Evolutionary conservation across 2,329 filamentous ascomycete genomes (phyloP).

Genomic region (Xylariaceae sp.): DNA sequence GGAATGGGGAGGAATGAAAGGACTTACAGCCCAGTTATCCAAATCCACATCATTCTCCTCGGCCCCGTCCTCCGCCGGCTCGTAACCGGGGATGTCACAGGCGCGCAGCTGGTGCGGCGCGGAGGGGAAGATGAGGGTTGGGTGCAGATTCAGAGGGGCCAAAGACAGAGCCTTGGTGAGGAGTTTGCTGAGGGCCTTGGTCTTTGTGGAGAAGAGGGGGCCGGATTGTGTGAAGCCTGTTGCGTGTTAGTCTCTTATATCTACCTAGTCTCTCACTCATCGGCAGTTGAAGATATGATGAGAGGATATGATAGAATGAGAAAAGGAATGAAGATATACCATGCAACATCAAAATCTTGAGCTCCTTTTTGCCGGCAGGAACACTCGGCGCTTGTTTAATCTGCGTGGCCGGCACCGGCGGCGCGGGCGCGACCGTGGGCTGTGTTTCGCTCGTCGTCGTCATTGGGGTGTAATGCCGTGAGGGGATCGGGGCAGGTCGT

Average conservation of each 20-base stretch:
- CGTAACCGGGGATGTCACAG: constrained; percentile 65
- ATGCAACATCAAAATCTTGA: constrained; percentile 74
- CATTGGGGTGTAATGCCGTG: constrained; percentile 16
- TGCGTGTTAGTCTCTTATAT: neutral
- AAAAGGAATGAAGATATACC: constrained; percentile 38
- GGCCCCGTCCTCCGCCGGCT: constrained; percentile 36
- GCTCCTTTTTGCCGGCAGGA: constrained; percentile 40
- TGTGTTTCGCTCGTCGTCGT: constrained; percentile 20
- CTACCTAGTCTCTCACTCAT: neutral
- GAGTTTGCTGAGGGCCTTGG: constrained; percentile 76
- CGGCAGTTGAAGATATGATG: neutral
- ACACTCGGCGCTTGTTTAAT: constrained; percentile 30
- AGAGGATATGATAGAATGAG: neutral
- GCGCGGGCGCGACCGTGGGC: neutral
- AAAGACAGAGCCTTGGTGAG: constrained; percentile 65
- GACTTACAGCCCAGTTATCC: constrained; percentile 59
- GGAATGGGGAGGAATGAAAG: neutral
- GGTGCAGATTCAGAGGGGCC: constrained; percentile 48
- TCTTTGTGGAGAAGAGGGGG: constrained; percentile 78
- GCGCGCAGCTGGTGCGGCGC: constrained; percentile 59
- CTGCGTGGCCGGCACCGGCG: constrained; percentile 9
- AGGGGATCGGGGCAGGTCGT: neutral
- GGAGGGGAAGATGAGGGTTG: constrained; percentile 62
- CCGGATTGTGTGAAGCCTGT: constrained; percentile 87
- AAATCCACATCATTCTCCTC: constrained; percentile 41